phyloP scores from a whole-genome alignment of 768 basidiomycete genomes.

The Agaricus bisporus region DNA sequence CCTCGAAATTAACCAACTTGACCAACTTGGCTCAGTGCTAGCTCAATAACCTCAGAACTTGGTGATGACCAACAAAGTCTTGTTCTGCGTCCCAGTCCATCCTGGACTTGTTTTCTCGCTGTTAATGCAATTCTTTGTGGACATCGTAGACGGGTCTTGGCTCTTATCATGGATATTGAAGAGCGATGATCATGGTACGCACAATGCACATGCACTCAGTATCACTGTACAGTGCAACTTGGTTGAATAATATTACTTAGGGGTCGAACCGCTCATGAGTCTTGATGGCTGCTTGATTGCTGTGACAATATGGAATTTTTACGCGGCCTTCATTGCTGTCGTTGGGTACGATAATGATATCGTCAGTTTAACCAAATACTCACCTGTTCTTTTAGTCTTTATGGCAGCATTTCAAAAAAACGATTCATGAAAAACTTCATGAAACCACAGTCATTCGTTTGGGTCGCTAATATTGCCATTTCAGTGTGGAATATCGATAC shows the following conservation, averaged over 20 bases:
- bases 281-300: constrained; percentile 1
- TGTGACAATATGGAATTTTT: constrained; percentile 5
- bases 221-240: too few relatives aligned
- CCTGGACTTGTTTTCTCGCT: neutral
- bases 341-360: neutral
- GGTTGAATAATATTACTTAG: neutral
- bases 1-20: too few relatives aligned
- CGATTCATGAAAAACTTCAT: constrained; percentile 7
- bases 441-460: constrained; percentile 6
- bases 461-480: constrained; percentile 5
- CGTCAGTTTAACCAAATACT: neutral
- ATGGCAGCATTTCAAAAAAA: neutral
- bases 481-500: constrained; percentile 1
- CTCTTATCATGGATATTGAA: neutral
- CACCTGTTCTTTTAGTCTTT: neutral
- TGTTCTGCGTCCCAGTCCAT: constrained; percentile 2
- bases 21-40: too few relatives aligned
- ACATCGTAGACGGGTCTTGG: neutral
- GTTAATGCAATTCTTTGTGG: constrained; percentile 2
- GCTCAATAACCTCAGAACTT: too few relatives aligned
- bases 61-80: neutral
- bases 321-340: neutral
- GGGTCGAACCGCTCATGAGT: neutral
- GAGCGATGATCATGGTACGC: constrained; percentile 3
- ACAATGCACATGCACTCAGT: neutral